Base-by-base conservation (phyloP, 495 filamentous ascomycete genomes). In the Hypoxylon rickii region DNA sequence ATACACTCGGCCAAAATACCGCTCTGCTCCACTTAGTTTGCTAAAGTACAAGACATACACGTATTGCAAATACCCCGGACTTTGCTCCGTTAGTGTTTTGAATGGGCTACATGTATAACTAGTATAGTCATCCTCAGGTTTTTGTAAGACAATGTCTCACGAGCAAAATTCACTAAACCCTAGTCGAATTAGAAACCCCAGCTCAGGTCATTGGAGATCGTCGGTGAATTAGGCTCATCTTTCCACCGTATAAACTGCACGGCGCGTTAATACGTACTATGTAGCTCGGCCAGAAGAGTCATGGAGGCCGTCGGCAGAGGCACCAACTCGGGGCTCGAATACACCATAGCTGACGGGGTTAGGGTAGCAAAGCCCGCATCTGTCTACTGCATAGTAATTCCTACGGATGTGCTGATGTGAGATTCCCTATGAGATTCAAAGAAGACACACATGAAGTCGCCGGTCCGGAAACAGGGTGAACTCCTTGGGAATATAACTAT, bases 61-160 rank as follows among this genome's bases (percentile, higher is more conserved):
- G 26, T 37, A 48, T 36, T 13, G 22, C 17, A 43, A 39, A 18
- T 3, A 15, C 33, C 37, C 39, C 59, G 59, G 59, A 53, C 44
- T 51, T 36, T 21, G 39, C 48, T 63, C 59, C 59, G 38, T 13
- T 13, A 7, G 29, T 19, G 17, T 33, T 51, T 48, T 48, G 15
- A 15, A 34, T 52, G 47, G 51, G 48, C 31, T 40, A 10, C 15
- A n/a, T 18, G 46, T 52, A 37, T 40, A 48, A 34, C 52, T 29
- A 44, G 46, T 52, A 37, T 40, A 48, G 40, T 57, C 34, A 44
- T 54, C 15, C 33, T 45, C 16, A 22, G 32, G 34, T 19, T 18
- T 2, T 57, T 22, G 59, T 63, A 49, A 58, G 43, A 63, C 59
- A 58, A 17, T 54, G 53, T 63, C 49, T 50, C 37, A 44, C 44